Evolutionary conservation across 768 basidiomycete genomes (phyloP).

Genomic region (Boletus huronensis): DNA sequence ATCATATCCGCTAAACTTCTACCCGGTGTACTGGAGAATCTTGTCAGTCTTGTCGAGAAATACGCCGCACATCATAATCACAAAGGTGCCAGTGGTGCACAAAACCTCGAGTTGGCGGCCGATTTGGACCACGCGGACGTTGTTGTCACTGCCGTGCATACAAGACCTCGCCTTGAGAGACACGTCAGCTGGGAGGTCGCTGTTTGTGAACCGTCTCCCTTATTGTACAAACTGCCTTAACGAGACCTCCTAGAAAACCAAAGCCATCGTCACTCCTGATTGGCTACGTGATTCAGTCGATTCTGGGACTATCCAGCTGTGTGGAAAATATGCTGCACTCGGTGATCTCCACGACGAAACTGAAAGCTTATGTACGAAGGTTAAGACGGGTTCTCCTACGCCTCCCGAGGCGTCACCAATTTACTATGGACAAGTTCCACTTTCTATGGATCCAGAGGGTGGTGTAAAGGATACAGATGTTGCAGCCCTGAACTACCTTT

Average conservation of each 20-base stretch:
- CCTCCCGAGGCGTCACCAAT: background rate
- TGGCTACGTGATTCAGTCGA: conserved; percentile 65
- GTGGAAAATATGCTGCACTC: conserved; percentile 54
- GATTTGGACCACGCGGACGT: conserved; percentile 54
- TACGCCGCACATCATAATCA: background rate
- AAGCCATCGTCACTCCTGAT: conserved; percentile 63
- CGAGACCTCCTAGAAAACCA: conserved; percentile 47
- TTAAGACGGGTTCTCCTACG: background rate
- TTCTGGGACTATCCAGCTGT: conserved; percentile 45
- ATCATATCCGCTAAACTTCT: conserved; percentile 35
- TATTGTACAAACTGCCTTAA: background rate
- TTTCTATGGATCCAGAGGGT: conserved; percentile 22
- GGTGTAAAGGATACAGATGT: conserved; percentile 13
- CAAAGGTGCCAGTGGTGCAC: background rate
- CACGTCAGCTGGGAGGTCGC: conserved; percentile 64
- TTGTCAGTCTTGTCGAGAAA: conserved; percentile 27
- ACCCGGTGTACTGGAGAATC: conserved; percentile 16
- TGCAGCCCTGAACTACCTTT: conserved; percentile 23
- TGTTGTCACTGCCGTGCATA: conserved; percentile 61
- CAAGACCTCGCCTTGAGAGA: conserved; percentile 66
- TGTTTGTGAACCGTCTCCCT: conserved; percentile 40
- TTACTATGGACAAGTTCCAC: background rate
- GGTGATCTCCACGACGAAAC: conserved; percentile 47
- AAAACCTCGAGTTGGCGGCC: conserved; percentile 35
- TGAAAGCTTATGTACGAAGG: conserved; percentile 41